Conservation (phyloP, 2,329 filamentous ascomycete species). For the Fusarium mundagurra region DNA sequence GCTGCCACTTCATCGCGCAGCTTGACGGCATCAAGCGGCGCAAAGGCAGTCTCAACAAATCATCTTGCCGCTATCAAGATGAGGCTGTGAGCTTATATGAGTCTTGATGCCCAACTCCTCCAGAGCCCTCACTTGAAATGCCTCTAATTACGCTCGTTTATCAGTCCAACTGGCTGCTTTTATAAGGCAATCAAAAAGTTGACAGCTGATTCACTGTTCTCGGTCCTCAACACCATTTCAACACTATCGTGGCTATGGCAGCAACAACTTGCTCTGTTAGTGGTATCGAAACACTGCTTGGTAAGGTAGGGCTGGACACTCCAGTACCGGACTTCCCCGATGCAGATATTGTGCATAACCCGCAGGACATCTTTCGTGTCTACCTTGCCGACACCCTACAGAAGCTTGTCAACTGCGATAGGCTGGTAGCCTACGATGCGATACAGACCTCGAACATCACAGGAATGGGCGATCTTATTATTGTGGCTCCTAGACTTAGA, state of each 20-base stretch:
- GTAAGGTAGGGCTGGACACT: slow-evolving; percentile 32
- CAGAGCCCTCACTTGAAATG: background rate
- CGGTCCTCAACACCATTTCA: background rate
- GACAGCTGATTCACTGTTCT: background rate
- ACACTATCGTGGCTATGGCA: slow-evolving; percentile 30
- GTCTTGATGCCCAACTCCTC: fast-evolving
- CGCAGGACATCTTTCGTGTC: slow-evolving; percentile 40
- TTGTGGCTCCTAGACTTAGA: slow-evolving; percentile 41
- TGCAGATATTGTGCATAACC: slow-evolving; percentile 38
- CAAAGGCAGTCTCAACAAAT: background rate
- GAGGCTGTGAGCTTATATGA: background rate
- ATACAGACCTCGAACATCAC: slow-evolving; percentile 42
- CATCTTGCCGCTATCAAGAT: background rate
- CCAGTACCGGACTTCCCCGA: slow-evolving; percentile 36
- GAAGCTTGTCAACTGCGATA: slow-evolving; percentile 35
- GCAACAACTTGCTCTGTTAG: slow-evolving; percentile 36
- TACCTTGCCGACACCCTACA: slow-evolving; percentile 39
- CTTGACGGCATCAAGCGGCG: background rate
- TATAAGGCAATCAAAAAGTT: background rate
- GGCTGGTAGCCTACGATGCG: slow-evolving; percentile 38
- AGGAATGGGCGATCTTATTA: slow-evolving; percentile 38
- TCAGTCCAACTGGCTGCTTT: background rate
- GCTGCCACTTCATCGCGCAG: background rate
- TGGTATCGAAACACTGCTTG: slow-evolving; percentile 33
- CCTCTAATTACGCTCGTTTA: fast-evolving